Evolutionary conservation across 225 moss, liverwort and hornwort species (phyloP).

Genomic region (Climacium dendroides): DNA sequence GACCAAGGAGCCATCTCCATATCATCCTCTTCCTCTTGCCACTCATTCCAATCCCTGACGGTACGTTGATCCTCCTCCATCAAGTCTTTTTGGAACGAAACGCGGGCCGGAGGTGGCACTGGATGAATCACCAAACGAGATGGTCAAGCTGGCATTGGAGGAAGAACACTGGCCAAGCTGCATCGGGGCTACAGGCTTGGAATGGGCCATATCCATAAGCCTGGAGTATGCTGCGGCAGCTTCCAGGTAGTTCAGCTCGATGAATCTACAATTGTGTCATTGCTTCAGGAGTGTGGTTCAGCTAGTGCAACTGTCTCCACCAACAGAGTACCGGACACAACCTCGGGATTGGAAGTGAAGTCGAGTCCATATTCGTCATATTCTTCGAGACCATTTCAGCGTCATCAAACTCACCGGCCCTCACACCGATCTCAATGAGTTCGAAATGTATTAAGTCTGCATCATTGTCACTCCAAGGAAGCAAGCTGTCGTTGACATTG

Average conservation of each 20-base stretch:
- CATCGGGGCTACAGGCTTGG: background rate
- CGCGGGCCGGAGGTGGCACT: background rate
- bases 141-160: background rate
- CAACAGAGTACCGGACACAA: background rate
- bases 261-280: background rate
- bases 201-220: background rate
- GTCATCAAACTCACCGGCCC: background rate
- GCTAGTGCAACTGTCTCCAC: background rate
- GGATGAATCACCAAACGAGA: background rate
- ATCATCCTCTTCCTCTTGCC: too few relatives aligned
- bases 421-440: background rate
- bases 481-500: background rate
- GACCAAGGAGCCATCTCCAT: too few relatives aligned
- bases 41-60: too few relatives aligned
- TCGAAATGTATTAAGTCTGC: background rate
- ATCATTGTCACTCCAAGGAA: background rate
- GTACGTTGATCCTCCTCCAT: background rate
- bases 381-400: background rate
- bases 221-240: rapidly evolving
- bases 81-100: background rate
- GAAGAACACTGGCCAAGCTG: background rate
- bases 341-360: background rate
- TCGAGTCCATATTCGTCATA: background rate
- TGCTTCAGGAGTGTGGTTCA: background rate
- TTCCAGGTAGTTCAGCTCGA: background rate